phyloP scores from a whole-genome alignment of 805 yeast genomes.

The Saccharomycopsis javanensis region DNA sequence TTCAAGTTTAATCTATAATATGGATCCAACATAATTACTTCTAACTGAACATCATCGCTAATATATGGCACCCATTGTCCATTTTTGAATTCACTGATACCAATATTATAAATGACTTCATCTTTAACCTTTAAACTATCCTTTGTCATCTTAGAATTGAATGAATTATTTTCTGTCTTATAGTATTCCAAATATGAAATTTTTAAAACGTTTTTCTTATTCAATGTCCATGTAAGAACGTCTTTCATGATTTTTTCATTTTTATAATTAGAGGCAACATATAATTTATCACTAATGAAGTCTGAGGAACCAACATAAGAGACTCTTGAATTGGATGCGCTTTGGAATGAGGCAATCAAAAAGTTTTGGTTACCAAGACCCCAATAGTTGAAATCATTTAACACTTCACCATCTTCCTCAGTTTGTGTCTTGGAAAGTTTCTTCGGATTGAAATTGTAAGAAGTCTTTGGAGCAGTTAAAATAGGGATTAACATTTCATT shows the following conservation, averaged over 20 bases:
- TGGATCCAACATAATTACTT: slow-evolving; percentile 87
- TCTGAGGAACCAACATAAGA: slow-evolving; percentile 70
- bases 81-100: slow-evolving; percentile 38
- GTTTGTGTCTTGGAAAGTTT: slow-evolving; percentile 30
- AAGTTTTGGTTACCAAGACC: slow-evolving; percentile 72
- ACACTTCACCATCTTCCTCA: slow-evolving; percentile 27
- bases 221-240: slow-evolving; percentile 63
- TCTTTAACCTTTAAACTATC: slow-evolving; percentile 65
- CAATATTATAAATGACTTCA: slow-evolving; percentile 44
- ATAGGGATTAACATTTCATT: slow-evolving; percentile 64
- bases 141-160: slow-evolving; percentile 25
- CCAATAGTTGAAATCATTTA: slow-evolving; percentile 46
- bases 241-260: slow-evolving; percentile 35
- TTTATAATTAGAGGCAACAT: slow-evolving; percentile 19
- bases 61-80: slow-evolving; percentile 58
- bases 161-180: slow-evolving; percentile 21
- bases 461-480: slow-evolving; percentile 52
- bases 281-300: slow-evolving; percentile 36
- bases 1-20: slow-evolving; percentile 70
- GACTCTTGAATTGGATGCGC: slow-evolving; percentile 65
- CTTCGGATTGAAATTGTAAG: slow-evolving; percentile 43
- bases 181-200: slow-evolving; percentile 34
- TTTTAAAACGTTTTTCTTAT: slow-evolving; percentile 53
- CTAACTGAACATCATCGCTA: slow-evolving; percentile 65
- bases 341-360: slow-evolving; percentile 71